These are phyloP conservation scores for Tubosaeta sp. DNA, from an alignment of 768 basidiomycete genomes.

Conservation along the genomic window DNA sequence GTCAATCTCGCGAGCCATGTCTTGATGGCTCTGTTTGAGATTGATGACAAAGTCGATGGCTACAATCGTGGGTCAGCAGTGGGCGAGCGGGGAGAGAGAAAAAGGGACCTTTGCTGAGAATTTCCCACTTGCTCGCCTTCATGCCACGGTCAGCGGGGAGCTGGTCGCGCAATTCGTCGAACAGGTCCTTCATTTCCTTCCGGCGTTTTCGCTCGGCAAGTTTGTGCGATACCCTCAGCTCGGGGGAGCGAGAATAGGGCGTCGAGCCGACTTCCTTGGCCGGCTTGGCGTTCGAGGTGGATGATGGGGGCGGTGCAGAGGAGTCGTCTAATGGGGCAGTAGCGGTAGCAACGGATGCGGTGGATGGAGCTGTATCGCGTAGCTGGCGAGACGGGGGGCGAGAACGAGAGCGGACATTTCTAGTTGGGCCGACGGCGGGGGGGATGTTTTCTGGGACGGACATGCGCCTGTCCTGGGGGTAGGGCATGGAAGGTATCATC, in stretches of 20 bases:
- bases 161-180: slow-evolving; percentile 92
- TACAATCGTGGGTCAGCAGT: slow-evolving; percentile 23
- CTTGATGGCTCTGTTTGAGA: slow-evolving; percentile 72
- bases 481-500: slow-evolving; percentile 58
- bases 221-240: slow-evolving; percentile 93
- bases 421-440: slow-evolving; percentile 41
- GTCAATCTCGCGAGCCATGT: slow-evolving; percentile 77
- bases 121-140: slow-evolving; percentile 99
- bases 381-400: slow-evolving; percentile 66
- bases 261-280: slow-evolving; percentile 53
- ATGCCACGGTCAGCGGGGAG: slow-evolving; percentile 89
- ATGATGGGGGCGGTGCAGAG: slow-evolving; percentile 33
- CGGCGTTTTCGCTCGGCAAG: slow-evolving; percentile 94
- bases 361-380: slow-evolving; percentile 38
- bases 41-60: slow-evolving; percentile 86
- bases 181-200: slow-evolving; percentile 99
- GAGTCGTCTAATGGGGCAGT: slow-evolving; percentile 40
- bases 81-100: neutral
- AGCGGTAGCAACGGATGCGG: slow-evolving; percentile 35
- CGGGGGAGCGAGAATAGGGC: slow-evolving; percentile 94
- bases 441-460: slow-evolving; percentile 62
- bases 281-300: slow-evolving; percentile 32
- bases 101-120: slow-evolving; percentile 83
- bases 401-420: slow-evolving; percentile 61
- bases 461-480: slow-evolving; percentile 67